Base-by-base conservation (phyloP, 257 asterid genomes). In the Solanum neorickii region DNA sequence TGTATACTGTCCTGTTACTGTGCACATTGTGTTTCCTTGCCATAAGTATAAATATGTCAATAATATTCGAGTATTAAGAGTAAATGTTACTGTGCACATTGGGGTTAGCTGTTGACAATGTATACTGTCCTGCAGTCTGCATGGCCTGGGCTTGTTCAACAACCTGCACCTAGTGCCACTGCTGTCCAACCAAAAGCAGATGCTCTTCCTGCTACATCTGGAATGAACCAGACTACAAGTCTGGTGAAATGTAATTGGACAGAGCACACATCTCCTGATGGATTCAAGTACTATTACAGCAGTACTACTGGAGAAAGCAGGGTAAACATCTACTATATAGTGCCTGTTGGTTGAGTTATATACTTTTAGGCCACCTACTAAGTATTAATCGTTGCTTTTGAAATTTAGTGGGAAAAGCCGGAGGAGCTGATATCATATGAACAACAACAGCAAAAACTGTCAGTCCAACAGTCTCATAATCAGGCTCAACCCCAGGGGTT, bases 251-350 rank as follows among this genome's bases (percentile, higher is more conserved):
- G 94, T 91, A 93, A 90, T 88, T 96, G 99, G 99, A 93, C 99
- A 10, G 99, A 96, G 89, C 99, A 96, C 91, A 92, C 90, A 60
- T 93, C 98, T 9, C 99, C 98, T 56, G 98, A 96, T 91, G 99
- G 99, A 84, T 95, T 91, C 91, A 96, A 94, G 90, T 96, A 96
- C 91, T 96, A 96, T 90, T 93, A 95, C 90, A 94, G 94, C 93
- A 93, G 91, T 87, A 44, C 90, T 85, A 94, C 98, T 86, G 97
- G 99, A 83, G 98, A 96, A 95, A 96, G 99, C 98, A 95, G 92
- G 94, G 99, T 96, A 93, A 85, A 80, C 84, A 83, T 87, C 87
- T 72, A 21, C 59, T 76, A 23, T 87, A 59, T 87, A 59, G 87
- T 3, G 33, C 68, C 56, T 62, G 33, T 41, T 76, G 82, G 33